phyloP scores from a whole-genome alignment of 495 filamentous ascomycete genomes.

The Trichoderma erinaceum region DNA sequence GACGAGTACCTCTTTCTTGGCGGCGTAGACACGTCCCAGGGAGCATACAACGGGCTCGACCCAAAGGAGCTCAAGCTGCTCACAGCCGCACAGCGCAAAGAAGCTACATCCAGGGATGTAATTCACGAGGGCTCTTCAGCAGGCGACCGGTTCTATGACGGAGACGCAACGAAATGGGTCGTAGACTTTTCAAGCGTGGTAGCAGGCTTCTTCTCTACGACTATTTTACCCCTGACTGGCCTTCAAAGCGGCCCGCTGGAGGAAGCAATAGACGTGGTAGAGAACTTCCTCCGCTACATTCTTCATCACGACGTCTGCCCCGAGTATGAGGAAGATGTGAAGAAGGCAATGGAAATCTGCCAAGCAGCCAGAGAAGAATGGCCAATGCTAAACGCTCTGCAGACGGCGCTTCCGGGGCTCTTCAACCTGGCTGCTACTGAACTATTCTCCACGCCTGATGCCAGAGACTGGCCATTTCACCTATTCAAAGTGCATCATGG shows the following conservation, averaged over 20 bases:
- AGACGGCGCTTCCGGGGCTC: constrained; percentile 53
- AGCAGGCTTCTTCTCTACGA: constrained; percentile 60
- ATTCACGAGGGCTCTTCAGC: constrained; percentile 39
- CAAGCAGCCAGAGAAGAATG: constrained; percentile 62
- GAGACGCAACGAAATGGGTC: constrained; percentile 49
- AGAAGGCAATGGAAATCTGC: constrained; percentile 60
- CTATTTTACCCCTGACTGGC: constrained; percentile 20
- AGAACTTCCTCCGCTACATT: constrained; percentile 87
- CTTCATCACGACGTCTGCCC: constrained; percentile 77
- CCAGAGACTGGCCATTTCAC: constrained; percentile 18
- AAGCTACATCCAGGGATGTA: constrained; percentile 54
- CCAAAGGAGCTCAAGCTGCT: constrained; percentile 43
- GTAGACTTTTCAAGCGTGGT: constrained; percentile 76
- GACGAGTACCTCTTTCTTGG: constrained; percentile 74
- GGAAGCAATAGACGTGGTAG: constrained; percentile 48
- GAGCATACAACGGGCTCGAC: constrained; percentile 58
- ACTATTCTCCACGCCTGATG: constrained; percentile 24
- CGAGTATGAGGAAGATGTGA: constrained; percentile 63
- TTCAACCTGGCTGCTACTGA: constrained; percentile 57
- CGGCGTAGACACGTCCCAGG: constrained; percentile 63
- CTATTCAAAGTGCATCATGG: constrained; percentile 14
- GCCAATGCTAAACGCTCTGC: constrained; percentile 45
- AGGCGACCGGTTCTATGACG: constrained; percentile 39
- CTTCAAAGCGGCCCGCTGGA: constrained; percentile 17
- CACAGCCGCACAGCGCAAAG: constrained; percentile 46